Base-by-base conservation (phyloP, 257 asterid genomes). In the Lithospermum erythrorhizon region DNA sequence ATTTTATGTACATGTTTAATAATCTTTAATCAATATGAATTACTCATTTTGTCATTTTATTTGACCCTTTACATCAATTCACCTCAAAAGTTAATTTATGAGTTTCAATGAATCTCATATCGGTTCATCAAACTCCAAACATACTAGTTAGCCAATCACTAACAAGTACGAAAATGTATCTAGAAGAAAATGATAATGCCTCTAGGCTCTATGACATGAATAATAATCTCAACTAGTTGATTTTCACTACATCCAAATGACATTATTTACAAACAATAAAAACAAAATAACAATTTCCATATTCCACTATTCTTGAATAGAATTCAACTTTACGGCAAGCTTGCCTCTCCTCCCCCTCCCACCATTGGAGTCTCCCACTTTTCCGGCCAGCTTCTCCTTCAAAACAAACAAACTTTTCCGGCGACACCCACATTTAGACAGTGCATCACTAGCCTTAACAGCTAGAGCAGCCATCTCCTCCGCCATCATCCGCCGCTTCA, bases 391-490 rank as follows among this genome's bases (percentile, higher is more conserved):
- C 37, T 56, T 56, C 60, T 56, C 60, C 6, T 4, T 23, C 37
- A 23, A 56, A 23, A 22, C 27, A 27, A 56, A 25, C 60, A 56
- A 56, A 56, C 60, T 56, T 23, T 23, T 56, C 60, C 37, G 37
- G n/a, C 60, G 60, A 25, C 60, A 56, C 19, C 37, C 60, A 56
- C 60, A 56, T 56, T 60, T 54, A 19, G 60, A 41, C 55, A 67
- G 25, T 20, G 72, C 66, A 6, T 55, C 17, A 21, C 59, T 35
- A 9, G 72, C 62, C 58, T 67, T 60, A 6, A 67, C 57, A 10
- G 72, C 72, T 48, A 67, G 61, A n/a, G 66, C 24, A 27, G 62
- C 72, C 72, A 67, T 67, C 23, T 32, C 72, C 61, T 67, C 66
- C 29, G 49, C 61, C 70, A 30, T 58, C 51, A 66, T 37, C 17